phyloP scores from a whole-genome alignment of 306 rosid species.

The Arachis stenosperma region DNA sequence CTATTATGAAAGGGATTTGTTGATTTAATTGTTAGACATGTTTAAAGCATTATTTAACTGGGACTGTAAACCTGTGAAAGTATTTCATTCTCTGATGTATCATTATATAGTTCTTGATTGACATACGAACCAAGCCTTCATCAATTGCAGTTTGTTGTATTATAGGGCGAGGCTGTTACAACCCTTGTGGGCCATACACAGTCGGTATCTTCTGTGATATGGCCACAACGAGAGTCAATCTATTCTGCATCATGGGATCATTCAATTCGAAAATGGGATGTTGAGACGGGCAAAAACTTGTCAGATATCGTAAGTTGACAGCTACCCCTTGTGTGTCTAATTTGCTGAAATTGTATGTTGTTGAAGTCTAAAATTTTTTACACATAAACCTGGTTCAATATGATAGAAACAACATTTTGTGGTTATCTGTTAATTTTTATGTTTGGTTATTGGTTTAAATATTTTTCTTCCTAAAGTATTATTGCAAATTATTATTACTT shows the following conservation, averaged over 20 bases:
- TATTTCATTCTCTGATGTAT: slow-evolving; percentile 15
- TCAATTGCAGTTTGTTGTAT: slow-evolving; percentile 26
- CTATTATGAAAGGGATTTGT: slow-evolving; percentile 17
- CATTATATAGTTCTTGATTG: slow-evolving; percentile 4
- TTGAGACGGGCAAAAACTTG: slow-evolving; percentile 69
- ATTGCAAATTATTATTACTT: slow-evolving; percentile 8
- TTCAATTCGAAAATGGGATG: slow-evolving; percentile 86
- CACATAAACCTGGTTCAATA: slow-evolving; percentile 19
- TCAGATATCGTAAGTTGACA: slow-evolving; percentile 62
- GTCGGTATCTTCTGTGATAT: slow-evolving; percentile 79
- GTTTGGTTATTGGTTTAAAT: neutral
- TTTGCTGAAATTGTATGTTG: neutral
- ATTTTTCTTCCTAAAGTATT: slow-evolving; percentile 1
- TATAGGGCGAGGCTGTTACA: slow-evolving; percentile 72
- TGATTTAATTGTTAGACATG: slow-evolving; percentile 20
- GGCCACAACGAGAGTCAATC: slow-evolving; percentile 72
- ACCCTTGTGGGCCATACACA: slow-evolving; percentile 93
- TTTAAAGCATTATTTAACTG: neutral
- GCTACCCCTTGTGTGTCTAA: neutral
- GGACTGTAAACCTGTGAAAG: slow-evolving; percentile 15
- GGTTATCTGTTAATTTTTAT: slow-evolving; percentile 4
- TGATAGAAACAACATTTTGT: neutral
- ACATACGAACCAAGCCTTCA: neutral
- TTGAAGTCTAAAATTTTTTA: neutral
- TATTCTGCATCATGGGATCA: slow-evolving; percentile 97